Evolutionary conservation across 2,329 filamentous ascomycete genomes (phyloP).

Genomic region (Monilinia aucupariae): DNA sequence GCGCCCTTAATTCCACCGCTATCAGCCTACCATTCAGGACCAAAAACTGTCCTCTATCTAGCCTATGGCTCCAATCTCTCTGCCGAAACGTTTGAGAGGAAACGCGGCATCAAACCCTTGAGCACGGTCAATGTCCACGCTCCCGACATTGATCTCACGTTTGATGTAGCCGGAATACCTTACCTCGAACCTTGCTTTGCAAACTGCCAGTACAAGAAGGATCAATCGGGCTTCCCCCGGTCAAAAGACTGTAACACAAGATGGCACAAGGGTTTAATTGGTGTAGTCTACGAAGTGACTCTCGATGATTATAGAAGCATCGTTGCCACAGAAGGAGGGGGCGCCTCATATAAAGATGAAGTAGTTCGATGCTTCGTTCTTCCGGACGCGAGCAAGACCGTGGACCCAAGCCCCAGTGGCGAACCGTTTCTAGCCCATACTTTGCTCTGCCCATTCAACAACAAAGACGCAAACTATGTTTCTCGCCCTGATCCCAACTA

Average conservation of each 20-base stretch:
- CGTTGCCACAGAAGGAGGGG: constrained; percentile 85
- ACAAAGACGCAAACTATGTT: constrained; percentile 9
- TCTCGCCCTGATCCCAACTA: constrained; percentile 62
- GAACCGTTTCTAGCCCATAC: constrained; percentile 77
- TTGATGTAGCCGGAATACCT: constrained; percentile 79
- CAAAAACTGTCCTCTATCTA: constrained; percentile 65
- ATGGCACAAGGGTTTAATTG: constrained; percentile 80
- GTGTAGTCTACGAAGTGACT: constrained; percentile 94
- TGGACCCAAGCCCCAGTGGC: constrained; percentile 59
- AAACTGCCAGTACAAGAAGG: constrained; percentile 57
- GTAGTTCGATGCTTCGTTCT: constrained; percentile 72
- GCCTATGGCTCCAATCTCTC: constrained; percentile 91
- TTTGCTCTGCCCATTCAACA: constrained; percentile 53
- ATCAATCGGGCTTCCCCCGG: constrained; percentile 27
- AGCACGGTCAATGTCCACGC: constrained; percentile 77
- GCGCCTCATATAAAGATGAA: constrained; percentile 77
- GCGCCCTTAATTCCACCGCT: constrained; percentile 17
- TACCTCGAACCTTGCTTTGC: constrained; percentile 91
- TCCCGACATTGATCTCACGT: constrained; percentile 70
- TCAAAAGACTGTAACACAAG: constrained; percentile 43
- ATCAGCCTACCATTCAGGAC: constrained; percentile 16
- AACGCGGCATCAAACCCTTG: constrained; percentile 72
- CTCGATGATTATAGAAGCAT: constrained; percentile 75
- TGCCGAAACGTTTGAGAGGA: constrained; percentile 71
- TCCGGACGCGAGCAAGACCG: constrained; percentile 46